Evolutionary conservation across 2,329 filamentous ascomycete genomes (phyloP).

Genomic region (Purpureocillium takamizusanense): DNA sequence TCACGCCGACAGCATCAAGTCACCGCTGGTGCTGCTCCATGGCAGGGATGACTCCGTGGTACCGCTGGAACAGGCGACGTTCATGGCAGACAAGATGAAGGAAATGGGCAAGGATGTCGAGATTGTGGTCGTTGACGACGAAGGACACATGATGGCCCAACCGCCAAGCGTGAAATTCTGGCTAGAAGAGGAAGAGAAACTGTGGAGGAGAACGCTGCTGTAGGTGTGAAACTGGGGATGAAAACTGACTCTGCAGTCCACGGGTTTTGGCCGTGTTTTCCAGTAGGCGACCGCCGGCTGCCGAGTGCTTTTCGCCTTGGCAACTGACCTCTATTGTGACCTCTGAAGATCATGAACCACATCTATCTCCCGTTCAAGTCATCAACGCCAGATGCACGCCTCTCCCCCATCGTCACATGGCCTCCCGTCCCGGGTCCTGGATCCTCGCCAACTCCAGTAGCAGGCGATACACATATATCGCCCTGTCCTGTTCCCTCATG

Average conservation of each 20-base stretch:
- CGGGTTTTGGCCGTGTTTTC: too few relatives aligned
- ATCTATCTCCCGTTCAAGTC: too few relatives aligned
- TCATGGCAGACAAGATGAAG: constrained; percentile 38
- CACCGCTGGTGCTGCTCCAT: constrained; percentile 46
- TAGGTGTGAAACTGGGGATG: background rate
- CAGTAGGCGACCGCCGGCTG: too few relatives aligned
- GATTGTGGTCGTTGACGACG: constrained; percentile 36
- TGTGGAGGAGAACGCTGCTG: constrained; percentile 34
- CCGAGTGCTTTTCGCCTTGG: too few relatives aligned
- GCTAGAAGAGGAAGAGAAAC: constrained; percentile 34
- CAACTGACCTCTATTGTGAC: too few relatives aligned
- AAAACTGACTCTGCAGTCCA: too few relatives aligned
- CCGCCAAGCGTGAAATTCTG: constrained; percentile 28
- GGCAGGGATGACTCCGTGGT: constrained; percentile 48
- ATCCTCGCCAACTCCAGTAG: constrained; percentile 45
- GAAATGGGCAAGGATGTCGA: constrained; percentile 32
- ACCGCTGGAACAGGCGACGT: constrained; percentile 44
- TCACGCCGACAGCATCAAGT: constrained; percentile 35
- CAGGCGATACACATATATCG: constrained; percentile 51
- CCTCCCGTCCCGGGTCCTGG: constrained; percentile 20
- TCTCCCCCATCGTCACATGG: background rate
- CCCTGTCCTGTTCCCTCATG: constrained; percentile 49
- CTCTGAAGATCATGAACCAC: too few relatives aligned
- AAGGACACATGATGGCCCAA: constrained; percentile 40
- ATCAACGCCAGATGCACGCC: too few relatives aligned